phyloP scores from a whole-genome alignment of 1,284 basidiomycete species.

The Pholiota adiposa region DNA sequence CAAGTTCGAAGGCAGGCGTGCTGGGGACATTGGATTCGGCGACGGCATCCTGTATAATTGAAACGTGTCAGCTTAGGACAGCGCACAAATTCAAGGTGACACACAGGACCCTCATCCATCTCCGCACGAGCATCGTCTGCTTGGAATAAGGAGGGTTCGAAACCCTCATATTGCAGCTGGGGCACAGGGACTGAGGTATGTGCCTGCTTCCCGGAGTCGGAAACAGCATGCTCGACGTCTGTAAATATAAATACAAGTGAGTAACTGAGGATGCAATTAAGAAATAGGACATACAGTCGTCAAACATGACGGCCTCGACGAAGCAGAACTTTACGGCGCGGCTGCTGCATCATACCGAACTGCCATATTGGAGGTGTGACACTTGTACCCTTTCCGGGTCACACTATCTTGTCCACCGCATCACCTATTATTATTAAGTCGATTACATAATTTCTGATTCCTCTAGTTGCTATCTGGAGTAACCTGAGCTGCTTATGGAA shows the following conservation, averaged over 20 bases:
- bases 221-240: constrained; percentile 87
- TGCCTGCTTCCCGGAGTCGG: constrained; percentile 44
- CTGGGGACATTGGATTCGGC: constrained; percentile 32
- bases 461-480: no score
- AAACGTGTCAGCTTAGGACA: not conserved
- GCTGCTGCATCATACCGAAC: no score
- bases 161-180: constrained; percentile 82
- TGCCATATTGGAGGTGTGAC: not conserved
- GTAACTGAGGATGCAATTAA: constrained; percentile 6
- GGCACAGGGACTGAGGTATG: constrained; percentile 47
- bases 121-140: constrained; percentile 51
- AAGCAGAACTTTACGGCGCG: not conserved
- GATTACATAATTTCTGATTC: no score
- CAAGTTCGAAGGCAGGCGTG: constrained; percentile 81
- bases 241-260: constrained; percentile 13
- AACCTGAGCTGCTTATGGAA: no score
- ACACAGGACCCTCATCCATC: constrained; percentile 42
- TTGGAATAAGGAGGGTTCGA: constrained; percentile 73
- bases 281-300: constrained; percentile 67
- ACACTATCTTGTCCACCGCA: not conserved
- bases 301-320: constrained; percentile 63
- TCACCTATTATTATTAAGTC: no score
- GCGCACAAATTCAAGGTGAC: constrained; percentile 21
- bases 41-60: constrained; percentile 24
- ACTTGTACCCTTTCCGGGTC: not conserved